Evolutionary conservation across 805 yeast genomes (phyloP).

Genomic region (Babjeviella inositovora): DNA sequence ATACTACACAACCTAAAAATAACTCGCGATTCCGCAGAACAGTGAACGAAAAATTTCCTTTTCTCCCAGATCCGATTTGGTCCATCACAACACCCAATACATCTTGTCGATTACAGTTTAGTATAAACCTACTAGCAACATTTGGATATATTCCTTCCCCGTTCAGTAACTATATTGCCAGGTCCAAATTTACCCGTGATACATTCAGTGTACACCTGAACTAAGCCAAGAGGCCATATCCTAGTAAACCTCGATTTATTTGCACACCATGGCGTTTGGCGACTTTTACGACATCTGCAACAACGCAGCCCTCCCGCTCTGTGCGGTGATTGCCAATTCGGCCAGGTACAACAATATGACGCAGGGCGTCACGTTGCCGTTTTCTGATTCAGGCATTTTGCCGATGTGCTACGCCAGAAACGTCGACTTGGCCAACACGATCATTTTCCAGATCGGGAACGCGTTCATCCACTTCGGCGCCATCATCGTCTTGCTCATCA

Average conservation of each 20-base stretch:
- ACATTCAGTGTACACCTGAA: no score
- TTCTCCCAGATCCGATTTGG: no score
- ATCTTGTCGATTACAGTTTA: no score
- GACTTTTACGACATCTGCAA: conserved; percentile 46
- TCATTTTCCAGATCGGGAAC: conserved; percentile 78
- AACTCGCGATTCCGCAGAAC: no score
- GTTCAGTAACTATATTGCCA: no score
- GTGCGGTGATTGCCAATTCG: conserved; percentile 60
- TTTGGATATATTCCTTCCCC: no score
- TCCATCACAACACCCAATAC: no score
- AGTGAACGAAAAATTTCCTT: no score
- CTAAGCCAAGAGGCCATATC: no score
- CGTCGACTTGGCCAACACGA: conserved; percentile 78
- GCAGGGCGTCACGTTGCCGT: conserved; percentile 3
- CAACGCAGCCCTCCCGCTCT: conserved; percentile 61
- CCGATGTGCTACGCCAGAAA: conserved; percentile 77
- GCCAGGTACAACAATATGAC: conserved; percentile 18
- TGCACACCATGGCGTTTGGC: conserved; percentile 41
- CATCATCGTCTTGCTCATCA: conserved; percentile 44
- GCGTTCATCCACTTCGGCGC: conserved; percentile 76
- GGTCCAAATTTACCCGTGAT: no score
- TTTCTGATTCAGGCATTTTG: conserved; percentile 41
- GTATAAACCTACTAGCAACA: no score
- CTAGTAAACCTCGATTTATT: conserved; percentile 1
- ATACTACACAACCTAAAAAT: no score